Evolutionary conservation across 2,329 filamentous ascomycete genomes (phyloP), one percentile per base, ranked within the genome.

Genomic region (Colletotrichum sp.): DNA sequence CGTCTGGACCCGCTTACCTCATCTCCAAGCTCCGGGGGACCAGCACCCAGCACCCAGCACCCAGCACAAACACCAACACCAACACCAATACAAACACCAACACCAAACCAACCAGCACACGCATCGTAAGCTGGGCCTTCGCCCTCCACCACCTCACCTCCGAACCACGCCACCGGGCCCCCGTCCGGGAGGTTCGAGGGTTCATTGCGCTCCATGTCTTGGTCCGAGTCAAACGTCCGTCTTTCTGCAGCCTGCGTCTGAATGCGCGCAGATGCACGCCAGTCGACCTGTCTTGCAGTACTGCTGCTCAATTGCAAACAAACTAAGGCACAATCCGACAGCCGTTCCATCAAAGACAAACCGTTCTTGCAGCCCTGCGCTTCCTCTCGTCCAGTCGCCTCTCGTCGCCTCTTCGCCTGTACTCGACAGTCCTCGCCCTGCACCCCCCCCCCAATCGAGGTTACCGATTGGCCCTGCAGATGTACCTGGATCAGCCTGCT

Each of bases 141-240:
- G 32, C 48, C 32, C 39, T 71, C 63, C 69, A 61, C 63, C 69
- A 73, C 64, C 63, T 73, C 72, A 55, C 25, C 70, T 68, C 70
- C 73, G 73, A 75, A 73, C 73, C 73, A 68, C 73, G 73, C 73
- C 48, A 75, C 64, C 73, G 73, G 70, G 70, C 73, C 34, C 70
- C 73, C 73, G 70, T 75, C 64, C 69, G 57, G 70, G 69, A 64
- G 73, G 69, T 73, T 75, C 73, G 73, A 73, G 73, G 65, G 73
- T 75, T 75, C 73, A 75, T 75, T 75, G 73, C 73, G 73, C 70
- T 68, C 44, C 63, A 44, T 68, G n/a, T 48, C 22, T 67, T 52
- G 32, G 70, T 68, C 73, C 73, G 70, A 75, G 57, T 73, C 63
- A 75, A 75, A 75, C 70, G 73, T 60, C 73, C 70, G 70, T 44